Base-by-base conservation (phyloP, 176 grass and related monocot species). In the Eragrostis curvula region DNA sequence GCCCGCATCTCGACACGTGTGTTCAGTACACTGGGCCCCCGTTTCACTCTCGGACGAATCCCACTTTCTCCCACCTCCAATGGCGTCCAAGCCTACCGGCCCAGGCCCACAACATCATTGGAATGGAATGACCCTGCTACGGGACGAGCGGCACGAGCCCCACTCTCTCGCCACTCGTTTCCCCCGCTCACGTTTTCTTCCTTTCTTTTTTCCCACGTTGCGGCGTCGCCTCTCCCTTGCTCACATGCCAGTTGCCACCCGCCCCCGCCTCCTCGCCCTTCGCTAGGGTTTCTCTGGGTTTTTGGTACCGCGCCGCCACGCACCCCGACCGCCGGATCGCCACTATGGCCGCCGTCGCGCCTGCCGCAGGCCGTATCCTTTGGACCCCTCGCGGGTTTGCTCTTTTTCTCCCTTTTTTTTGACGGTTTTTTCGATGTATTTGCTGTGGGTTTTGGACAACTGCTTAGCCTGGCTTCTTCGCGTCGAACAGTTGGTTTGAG, bases 321-420 rank as follows among this genome's bases (percentile, higher is more conserved):
- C 62, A 3, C 57, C 40, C 70, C 20, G 17, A 46, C 44, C 17
- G 41, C 56, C 72, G 68, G 83, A 80, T 68, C 77, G 86, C n/a
- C 73, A 41, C 68, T 50, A 94, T 94, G 92, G 81, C 89, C 5
- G 61, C 86, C 48, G 79, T 73, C 71, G 51, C 88, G 7, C 70
- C 89, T 24, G 79, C 89, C 30, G 84, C 92, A 28, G 89, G 89
- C 39, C 89, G 92, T 94, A 94, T 94, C 84, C 92, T 94, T 85
- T 1, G 9, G 25, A 2, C 13, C 45, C 1, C 60, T 3, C 45
- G 51, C 63, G 3, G 32, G 27, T n/a, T 24, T 20, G 8, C 36
- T 21, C 16, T 21, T 18, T 39, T 50, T 15, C 55, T 72, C 6
- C 21, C 71, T 70, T 3, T 25, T 58, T 57, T 12, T 27, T 12